Evolutionary conservation across 371 early-diverging fungal genomes (phyloP).

Genomic region (Mucor saturninus): DNA sequence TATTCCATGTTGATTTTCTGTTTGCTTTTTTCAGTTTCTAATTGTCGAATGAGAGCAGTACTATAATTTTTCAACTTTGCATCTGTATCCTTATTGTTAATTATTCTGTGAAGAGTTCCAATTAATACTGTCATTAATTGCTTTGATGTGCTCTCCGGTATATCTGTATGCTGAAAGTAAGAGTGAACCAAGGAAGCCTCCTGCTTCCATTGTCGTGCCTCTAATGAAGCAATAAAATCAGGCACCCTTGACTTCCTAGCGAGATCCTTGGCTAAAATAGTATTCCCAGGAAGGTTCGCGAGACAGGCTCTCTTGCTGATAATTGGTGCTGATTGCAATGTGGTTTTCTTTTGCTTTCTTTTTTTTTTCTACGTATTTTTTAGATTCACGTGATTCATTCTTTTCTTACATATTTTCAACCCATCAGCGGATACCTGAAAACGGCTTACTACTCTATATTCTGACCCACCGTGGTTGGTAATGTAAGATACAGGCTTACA

Average conservation of each 20-base stretch:
- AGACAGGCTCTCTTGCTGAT: constrained; percentile 22
- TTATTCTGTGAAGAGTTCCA: constrained; percentile 15
- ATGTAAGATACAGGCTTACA: too few relatives aligned
- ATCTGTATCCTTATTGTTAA: constrained; percentile 19
- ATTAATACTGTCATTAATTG: too few relatives aligned
- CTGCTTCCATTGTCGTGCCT: constrained; percentile 21
- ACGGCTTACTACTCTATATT: too few relatives aligned
- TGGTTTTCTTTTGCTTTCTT: constrained; percentile 9
- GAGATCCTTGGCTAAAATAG: constrained; percentile 20
- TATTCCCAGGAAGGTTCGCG: constrained; percentile 14
- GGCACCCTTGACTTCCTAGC: constrained; percentile 9
- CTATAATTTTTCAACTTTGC: constrained; percentile 18
- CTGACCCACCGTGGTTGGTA: too few relatives aligned
- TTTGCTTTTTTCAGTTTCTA: constrained; percentile 6
- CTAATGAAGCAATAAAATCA: constrained; percentile 17
- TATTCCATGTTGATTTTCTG: too few relatives aligned
- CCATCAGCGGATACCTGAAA: too few relatives aligned
- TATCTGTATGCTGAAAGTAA: constrained; percentile 19
- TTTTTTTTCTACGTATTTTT: too few relatives aligned
- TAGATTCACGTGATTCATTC: too few relatives aligned
- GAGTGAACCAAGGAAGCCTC: constrained; percentile 21
- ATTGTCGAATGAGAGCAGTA: constrained; percentile 20
- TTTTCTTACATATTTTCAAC: too few relatives aligned
- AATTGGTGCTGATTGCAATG: constrained; percentile 11
- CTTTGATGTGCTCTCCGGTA: constrained; percentile 7